Evolutionary conservation across 2,329 filamentous ascomycete genomes (phyloP).

Genomic region (Lecanoromycetidae sp.): DNA sequence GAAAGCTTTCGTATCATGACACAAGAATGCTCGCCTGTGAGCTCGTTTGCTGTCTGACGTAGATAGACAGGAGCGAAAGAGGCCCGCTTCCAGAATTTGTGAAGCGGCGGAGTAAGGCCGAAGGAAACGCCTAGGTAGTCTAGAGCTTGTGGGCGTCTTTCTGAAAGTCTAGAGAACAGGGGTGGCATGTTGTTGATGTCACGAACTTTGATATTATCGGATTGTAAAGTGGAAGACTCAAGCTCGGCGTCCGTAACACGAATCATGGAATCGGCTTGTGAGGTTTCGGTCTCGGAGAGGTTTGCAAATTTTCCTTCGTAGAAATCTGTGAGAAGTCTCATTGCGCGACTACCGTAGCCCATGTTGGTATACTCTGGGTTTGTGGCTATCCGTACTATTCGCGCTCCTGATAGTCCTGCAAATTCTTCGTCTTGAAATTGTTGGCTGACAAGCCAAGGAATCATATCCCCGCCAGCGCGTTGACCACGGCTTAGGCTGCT

Average conservation of each 20-base stretch:
- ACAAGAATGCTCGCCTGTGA: slow-evolving; percentile 94
- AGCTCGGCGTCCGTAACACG: slow-evolving; percentile 75
- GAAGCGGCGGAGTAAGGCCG: slow-evolving; percentile 72
- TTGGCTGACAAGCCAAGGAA: slow-evolving; percentile 94
- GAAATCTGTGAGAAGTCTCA: slow-evolving; percentile 79
- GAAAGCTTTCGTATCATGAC: slow-evolving; percentile 81
- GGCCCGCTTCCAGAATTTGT: slow-evolving; percentile 93
- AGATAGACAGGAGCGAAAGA: slow-evolving; percentile 83
- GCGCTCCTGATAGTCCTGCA: slow-evolving; percentile 79
- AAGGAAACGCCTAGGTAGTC: slow-evolving; percentile 96
- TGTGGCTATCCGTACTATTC: slow-evolving; percentile 87
- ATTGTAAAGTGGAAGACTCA: slow-evolving; percentile 59
- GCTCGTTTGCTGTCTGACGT: slow-evolving; percentile 85
- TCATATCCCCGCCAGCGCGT: slow-evolving; percentile 80
- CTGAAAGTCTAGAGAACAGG: slow-evolving; percentile 75
- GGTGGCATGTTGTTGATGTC: slow-evolving; percentile 89
- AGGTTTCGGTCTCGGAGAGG: slow-evolving; percentile 58
- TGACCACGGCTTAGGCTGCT: slow-evolving; percentile 82
- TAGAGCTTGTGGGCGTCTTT: slow-evolving; percentile 64
- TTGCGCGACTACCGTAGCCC: slow-evolving; percentile 84
- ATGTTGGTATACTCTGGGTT: slow-evolving; percentile 86
- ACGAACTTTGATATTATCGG: slow-evolving; percentile 79
- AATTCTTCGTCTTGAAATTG: slow-evolving; percentile 98
- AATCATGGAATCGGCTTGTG: slow-evolving; percentile 48
- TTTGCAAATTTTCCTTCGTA: slow-evolving; percentile 88